Percentiles rank a stretch among this genome's conserved stretches.
Evolutionary conservation across 192 early-diverging fungal genomes (phyloP).

Genomic region (Geranomyces variabilis): DNA sequence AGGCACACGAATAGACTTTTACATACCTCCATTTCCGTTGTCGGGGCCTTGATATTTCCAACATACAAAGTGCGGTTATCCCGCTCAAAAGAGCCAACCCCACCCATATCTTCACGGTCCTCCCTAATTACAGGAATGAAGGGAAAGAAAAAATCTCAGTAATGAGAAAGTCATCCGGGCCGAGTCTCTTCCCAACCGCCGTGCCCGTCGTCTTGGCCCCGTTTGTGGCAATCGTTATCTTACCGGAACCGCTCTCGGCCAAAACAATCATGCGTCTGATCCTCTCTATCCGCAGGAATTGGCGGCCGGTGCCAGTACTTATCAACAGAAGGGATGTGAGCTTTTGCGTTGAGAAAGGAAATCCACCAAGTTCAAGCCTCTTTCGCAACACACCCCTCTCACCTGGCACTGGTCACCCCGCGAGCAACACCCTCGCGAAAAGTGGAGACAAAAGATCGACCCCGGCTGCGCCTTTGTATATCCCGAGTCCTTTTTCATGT

Average conservation of each 20-base stretch:
- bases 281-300: constrained; percentile 47
- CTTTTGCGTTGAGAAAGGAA: too few relatives aligned
- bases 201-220: too few relatives aligned
- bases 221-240: not conserved
- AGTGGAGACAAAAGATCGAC: constrained; percentile 79
- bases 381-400: not conserved
- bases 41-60: constrained; percentile 54
- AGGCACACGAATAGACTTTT: not conserved
- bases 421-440: constrained; percentile 76
- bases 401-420: not conserved
- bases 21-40: constrained; percentile 40
- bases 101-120: constrained; percentile 65
- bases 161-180: too few relatives aligned
- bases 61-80: constrained; percentile 80
- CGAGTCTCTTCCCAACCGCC: too few relatives aligned
- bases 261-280: constrained; percentile 69
- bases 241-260: constrained; percentile 68
- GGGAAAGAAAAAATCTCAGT: not conserved
- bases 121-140: constrained; percentile 25
- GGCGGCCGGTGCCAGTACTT: constrained; percentile 62
- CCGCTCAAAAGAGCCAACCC: constrained; percentile 79
- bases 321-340: too few relatives aligned
- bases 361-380: too few relatives aligned
- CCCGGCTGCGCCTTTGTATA: constrained; percentile 64
- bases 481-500: constrained; percentile 68